Conservation (phyloP, 371 early-diverging fungal genomes). For the Mucor indicus region DNA sequence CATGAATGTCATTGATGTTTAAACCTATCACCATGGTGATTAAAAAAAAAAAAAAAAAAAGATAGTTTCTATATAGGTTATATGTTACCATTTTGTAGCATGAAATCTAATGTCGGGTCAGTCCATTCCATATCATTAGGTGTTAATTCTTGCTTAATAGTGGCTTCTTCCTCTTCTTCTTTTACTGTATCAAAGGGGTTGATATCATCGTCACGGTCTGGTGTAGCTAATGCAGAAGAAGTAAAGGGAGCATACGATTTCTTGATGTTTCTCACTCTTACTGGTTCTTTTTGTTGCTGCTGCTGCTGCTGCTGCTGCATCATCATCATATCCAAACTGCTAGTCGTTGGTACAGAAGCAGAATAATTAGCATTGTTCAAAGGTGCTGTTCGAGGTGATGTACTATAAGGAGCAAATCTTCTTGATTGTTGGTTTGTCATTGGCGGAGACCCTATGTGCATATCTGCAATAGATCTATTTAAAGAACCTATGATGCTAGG, state of each 20-base stretch:
- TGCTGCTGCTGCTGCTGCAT: not conserved
- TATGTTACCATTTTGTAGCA: slow-evolving; percentile 14
- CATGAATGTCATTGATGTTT: not conserved
- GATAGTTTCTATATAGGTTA: too few relatives aligned
- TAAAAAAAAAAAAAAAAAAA: not conserved
- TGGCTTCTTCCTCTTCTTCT: slow-evolving; percentile 4
- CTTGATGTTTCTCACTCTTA: slow-evolving; percentile 1
- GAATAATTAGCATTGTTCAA: slow-evolving; percentile 6
- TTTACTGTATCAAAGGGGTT: slow-evolving; percentile 18
- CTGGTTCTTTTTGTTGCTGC: not conserved
- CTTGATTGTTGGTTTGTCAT: slow-evolving; percentile 9
- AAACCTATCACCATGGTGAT: not conserved
- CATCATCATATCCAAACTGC: slow-evolving; percentile 13
- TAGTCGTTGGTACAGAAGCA: slow-evolving; percentile 17
- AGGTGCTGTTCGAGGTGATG: slow-evolving; percentile 2
- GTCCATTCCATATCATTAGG: slow-evolving; percentile 18
- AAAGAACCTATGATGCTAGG: slow-evolving; percentile 21
- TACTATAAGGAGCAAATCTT: slow-evolving; percentile 24
- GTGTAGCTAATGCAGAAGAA: slow-evolving; percentile 17
- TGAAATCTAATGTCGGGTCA: slow-evolving; percentile 10
- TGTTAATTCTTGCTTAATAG: not conserved
- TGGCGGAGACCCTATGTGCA: slow-evolving; percentile 32
- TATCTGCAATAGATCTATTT: slow-evolving; percentile 21
- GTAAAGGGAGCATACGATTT: slow-evolving; percentile 15
- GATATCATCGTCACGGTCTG: slow-evolving; percentile 14